Evolutionary conservation across 1,139 yeast species (phyloP).

Genomic region (Suhomyces wounanorum): DNA sequence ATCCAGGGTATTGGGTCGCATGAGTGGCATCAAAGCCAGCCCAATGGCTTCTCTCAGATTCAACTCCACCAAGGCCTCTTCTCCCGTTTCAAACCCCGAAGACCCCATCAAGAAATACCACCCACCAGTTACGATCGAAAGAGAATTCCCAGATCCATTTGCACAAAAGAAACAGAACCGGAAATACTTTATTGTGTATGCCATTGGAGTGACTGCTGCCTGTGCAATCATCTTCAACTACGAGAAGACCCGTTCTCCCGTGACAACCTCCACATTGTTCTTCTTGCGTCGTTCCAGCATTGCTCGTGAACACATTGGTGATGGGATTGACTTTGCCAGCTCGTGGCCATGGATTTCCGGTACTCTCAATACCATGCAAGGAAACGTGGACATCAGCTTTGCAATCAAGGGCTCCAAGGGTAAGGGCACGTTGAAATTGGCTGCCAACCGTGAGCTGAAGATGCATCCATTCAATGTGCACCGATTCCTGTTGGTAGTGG

Average conservation of each 20-base stretch:
- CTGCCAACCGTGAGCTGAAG: conserved; percentile 61
- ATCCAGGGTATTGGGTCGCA: neutral
- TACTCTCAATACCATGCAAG: conserved; percentile 77
- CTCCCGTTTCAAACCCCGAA: neutral
- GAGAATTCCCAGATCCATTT: conserved; percentile 77
- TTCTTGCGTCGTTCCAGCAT: conserved; percentile 75
- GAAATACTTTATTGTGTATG: conserved; percentile 59
- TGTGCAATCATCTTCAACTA: conserved; percentile 81
- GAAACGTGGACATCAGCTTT: conserved; percentile 73
- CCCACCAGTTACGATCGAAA: conserved; percentile 57
- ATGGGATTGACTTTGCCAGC: conserved; percentile 66
- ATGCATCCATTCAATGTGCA: conserved; percentile 60
- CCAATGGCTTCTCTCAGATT: neutral
- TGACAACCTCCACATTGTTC: conserved; percentile 84
- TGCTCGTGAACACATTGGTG: conserved; percentile 70
- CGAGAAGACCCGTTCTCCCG: conserved; percentile 87
- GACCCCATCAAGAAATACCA: conserved; percentile 5
- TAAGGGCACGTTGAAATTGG: conserved; percentile 53
- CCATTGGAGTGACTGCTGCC: conserved; percentile 62
- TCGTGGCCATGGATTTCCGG: conserved; percentile 92
- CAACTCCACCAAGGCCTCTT: neutral
- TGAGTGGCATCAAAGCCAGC: neutral
- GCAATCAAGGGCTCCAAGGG: conserved; percentile 64
- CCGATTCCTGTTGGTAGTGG: conserved; percentile 56
- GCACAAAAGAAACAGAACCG: conserved; percentile 53